Conservation (phyloP, 345 rosid genomes). For the Psidium friedrichsthalianum region DNA sequence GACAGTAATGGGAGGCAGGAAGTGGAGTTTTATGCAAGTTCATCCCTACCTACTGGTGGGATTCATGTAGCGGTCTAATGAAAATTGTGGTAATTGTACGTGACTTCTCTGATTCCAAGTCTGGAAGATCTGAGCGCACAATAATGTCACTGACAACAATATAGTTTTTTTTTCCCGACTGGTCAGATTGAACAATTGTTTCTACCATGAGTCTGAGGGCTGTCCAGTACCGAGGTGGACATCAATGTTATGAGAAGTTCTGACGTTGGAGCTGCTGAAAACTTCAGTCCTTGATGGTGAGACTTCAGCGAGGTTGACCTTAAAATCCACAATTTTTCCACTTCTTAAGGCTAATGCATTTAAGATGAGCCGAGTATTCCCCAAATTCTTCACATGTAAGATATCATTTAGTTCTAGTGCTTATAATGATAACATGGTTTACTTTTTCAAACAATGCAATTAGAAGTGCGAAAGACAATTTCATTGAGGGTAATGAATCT, state of each 20-base stretch:
- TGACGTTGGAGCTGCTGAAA: conserved; percentile 30
- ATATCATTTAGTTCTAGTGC: not conserved
- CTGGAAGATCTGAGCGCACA: conserved; percentile 38
- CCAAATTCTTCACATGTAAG: conserved; percentile 88
- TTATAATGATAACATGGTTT: not conserved
- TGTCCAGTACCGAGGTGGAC: conserved; percentile 38
- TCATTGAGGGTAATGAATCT: not conserved
- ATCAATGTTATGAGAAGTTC: conserved; percentile 35
- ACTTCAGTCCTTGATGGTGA: conserved; percentile 25
- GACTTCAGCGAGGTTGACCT: conserved; percentile 29
- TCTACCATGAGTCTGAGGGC: conserved; percentile 27
- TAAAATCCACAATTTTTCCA: conserved; percentile 29
- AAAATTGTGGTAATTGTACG: conserved; percentile 54
- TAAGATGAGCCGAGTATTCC: conserved; percentile 83
- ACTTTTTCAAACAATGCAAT: not conserved
- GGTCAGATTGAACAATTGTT: conserved; percentile 35
- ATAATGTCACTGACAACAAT: conserved; percentile 27
- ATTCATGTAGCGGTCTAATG: conserved; percentile 42
- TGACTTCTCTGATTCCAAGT: conserved; percentile 35
- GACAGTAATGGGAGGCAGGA: conserved; percentile 82
- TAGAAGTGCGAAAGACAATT: not conserved
- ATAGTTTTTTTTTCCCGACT: conserved; percentile 19
- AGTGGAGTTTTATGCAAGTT: conserved; percentile 76
- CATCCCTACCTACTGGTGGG: conserved; percentile 18
- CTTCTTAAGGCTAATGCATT: conserved; percentile 36